phyloP scores from a whole-genome alignment of 371 early-diverging fungal genomes.

The Fennellomyces sp. region DNA sequence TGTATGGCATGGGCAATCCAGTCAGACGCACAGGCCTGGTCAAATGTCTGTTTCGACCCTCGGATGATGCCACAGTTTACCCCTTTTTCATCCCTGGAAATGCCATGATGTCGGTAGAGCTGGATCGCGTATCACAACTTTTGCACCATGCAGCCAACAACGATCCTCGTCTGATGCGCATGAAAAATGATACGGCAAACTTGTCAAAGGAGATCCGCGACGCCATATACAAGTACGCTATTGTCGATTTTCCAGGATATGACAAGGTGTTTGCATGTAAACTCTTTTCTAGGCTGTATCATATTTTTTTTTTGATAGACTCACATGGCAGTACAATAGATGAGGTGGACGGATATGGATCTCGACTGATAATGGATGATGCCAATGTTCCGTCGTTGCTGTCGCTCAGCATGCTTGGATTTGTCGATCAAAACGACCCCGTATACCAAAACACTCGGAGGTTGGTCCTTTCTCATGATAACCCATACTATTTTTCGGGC shows the following conservation, averaged over 20 bases:
- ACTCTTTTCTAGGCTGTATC: constrained; percentile 4
- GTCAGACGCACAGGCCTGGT: constrained; percentile 63
- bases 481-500: constrained; percentile 64
- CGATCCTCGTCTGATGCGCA: background rate
- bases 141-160: constrained; percentile 5
- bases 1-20: constrained; percentile 57
- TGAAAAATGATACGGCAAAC: constrained; percentile 17
- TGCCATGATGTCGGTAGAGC: constrained; percentile 67
- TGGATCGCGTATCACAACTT: constrained; percentile 38
- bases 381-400: constrained; percentile 70
- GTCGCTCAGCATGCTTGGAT: constrained; percentile 65
- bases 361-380: constrained; percentile 68
- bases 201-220: constrained; percentile 54
- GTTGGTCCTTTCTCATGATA: constrained; percentile 56
- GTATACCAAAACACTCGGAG: constrained; percentile 63
- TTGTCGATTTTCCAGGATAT: constrained; percentile 43
- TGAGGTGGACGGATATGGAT: constrained; percentile 74
- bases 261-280: constrained; percentile 53
- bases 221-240: constrained; percentile 58
- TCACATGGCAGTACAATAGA: constrained; percentile 16
- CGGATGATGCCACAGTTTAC: constrained; percentile 66
- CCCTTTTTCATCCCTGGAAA: constrained; percentile 73
- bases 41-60: constrained; percentile 64
- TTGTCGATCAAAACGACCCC: constrained; percentile 48
- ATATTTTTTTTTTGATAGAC: background rate